Conservation (phyloP, 345 rosid genomes). For the Eucalyptus marginata region DNA sequence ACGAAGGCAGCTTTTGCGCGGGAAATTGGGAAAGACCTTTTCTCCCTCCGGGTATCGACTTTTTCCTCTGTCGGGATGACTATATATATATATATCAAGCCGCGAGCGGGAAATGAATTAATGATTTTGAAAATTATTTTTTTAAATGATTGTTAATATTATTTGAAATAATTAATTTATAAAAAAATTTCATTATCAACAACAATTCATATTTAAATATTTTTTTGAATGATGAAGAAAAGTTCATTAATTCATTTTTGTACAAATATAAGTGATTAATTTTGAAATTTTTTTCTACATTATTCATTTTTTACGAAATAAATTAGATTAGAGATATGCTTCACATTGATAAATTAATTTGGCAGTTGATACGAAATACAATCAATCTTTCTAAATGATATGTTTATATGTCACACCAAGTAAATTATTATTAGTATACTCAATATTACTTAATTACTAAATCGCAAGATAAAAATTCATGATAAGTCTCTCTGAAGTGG, state of each 20-base stretch:
- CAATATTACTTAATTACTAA: not conserved
- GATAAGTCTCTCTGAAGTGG: not conserved
- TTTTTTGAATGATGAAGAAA: not conserved
- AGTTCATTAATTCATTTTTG: no score
- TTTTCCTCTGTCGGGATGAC: not conserved
- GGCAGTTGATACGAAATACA: not conserved
- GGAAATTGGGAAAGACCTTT: not conserved
- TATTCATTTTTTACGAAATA: not conserved
- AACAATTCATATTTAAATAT: not conserved
- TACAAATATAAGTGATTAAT: no score
- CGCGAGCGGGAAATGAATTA: no score
- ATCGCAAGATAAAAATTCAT: not conserved
- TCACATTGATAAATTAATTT: not conserved
- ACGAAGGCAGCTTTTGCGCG: not conserved
- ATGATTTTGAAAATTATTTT: no score
- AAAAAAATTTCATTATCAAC: not conserved
- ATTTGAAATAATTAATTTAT: not conserved
- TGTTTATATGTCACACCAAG: not conserved
- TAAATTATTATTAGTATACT: not conserved
- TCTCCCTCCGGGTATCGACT: not conserved
- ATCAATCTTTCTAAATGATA: not conserved
- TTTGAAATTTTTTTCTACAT: not conserved
- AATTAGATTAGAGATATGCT: fast-evolving
- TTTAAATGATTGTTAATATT: no score
- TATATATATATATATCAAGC: no score